These are phyloP conservation scores for Euryodendron excelsum DNA, from an alignment of 148 eudicot species.

Conservation along the genomic window DNA sequence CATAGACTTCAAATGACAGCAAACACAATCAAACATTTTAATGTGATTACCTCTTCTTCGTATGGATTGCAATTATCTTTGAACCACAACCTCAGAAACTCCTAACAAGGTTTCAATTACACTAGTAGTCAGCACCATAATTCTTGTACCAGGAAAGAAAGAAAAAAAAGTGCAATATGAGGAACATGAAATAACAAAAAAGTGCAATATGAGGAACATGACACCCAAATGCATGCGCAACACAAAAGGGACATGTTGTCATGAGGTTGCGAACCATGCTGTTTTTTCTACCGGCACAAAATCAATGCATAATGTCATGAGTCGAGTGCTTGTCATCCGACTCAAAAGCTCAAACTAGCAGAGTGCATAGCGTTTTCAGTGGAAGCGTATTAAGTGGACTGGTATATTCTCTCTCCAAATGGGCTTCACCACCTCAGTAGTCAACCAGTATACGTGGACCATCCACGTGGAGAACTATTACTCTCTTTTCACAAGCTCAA, in stretches of 20 bases:
- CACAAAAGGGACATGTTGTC: background rate
- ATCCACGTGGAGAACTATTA: too few species aligned
- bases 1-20: background rate
- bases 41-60: constrained; percentile 64
- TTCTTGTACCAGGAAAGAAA: background rate
- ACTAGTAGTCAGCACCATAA: background rate
- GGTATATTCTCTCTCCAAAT: too few species aligned
- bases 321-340: too few species aligned
- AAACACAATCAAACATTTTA: background rate
- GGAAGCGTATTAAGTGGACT: too few species aligned
- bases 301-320: too few species aligned
- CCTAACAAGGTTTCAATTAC: constrained; percentile 46
- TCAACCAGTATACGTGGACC: too few species aligned
- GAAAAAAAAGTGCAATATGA: too few species aligned
- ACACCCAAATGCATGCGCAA: background rate
- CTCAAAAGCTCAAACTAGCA: too few species aligned
- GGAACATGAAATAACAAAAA: too few species aligned
- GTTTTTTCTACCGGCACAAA: background rate
- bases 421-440: too few species aligned
- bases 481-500: too few species aligned
- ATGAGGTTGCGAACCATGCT: background rate
- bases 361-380: too few species aligned
- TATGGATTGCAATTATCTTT: constrained; percentile 89
- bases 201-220: background rate
- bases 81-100: constrained; percentile 96